Evolutionary conservation across 345 rosid species (phyloP).

Genomic region (Sisymbrium altissimum): DNA sequence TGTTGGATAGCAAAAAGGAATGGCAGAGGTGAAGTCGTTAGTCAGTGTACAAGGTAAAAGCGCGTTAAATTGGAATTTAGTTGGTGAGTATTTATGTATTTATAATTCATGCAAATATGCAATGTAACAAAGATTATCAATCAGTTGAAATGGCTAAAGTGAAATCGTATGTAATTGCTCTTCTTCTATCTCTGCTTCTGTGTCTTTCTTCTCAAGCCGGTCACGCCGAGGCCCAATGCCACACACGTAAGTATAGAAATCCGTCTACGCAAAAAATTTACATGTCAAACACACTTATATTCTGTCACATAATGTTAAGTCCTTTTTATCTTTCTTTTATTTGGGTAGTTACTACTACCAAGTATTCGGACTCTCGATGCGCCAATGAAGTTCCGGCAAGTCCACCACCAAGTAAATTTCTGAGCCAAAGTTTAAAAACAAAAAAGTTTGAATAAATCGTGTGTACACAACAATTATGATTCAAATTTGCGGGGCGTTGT

Average conservation of each 20-base stretch:
- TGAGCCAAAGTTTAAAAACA: background rate
- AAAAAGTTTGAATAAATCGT: background rate
- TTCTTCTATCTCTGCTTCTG: slow-evolving; percentile 6
- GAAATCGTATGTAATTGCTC: background rate
- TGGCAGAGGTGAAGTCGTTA: background rate
- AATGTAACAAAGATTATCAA: background rate
- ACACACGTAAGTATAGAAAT: background rate
- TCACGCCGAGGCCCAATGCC: background rate
- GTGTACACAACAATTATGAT: background rate
- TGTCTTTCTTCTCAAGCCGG: slow-evolving; percentile 6
- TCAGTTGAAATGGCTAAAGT: slow-evolving; percentile 4
- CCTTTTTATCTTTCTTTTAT: background rate
- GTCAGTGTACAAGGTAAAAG: background rate
- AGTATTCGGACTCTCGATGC: background rate
- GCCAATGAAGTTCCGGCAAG: background rate
- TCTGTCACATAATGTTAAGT: background rate
- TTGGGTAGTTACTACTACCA: background rate
- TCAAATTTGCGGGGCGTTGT: background rate
- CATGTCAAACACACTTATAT: too few relatives aligned
- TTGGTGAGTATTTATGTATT: background rate
- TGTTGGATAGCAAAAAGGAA: slow-evolving; percentile 5
- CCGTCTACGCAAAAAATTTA: too few relatives aligned
- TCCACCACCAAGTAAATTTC: background rate
- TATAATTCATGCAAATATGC: background rate
- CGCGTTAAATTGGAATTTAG: slow-evolving; percentile 11